Percentiles rank a stretch among this genome's conserved stretches.
Evolutionary conservation across 495 filamentous ascomycete species (phyloP).

Genomic region (Podospora australis): DNA sequence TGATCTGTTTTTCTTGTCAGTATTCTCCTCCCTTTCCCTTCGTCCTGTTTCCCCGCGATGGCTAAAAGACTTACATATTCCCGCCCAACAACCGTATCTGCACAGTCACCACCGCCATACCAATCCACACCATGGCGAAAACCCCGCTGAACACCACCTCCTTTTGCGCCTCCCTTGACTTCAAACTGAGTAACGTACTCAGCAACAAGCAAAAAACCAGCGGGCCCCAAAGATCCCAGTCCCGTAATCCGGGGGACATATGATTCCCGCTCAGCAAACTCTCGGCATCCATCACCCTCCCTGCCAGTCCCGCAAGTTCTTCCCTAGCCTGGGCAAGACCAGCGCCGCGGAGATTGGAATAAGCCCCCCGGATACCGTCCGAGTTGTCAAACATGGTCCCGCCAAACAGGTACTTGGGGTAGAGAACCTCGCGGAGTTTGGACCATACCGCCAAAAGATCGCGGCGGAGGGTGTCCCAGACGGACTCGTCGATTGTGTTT

Average conservation of each 20-base stretch:
- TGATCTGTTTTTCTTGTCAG: constrained; percentile 54
- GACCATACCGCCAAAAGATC: constrained; percentile 91
- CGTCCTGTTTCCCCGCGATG: neutral
- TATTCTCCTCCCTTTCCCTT: neutral
- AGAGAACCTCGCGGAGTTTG: constrained; percentile 97
- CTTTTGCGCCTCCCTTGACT: constrained; percentile 68
- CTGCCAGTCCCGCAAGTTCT: constrained; percentile 54
- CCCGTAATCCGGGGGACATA: constrained; percentile 80
- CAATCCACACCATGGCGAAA: constrained; percentile 94
- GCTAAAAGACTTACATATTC: constrained; percentile 70
- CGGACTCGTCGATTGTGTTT: constrained; percentile 94
- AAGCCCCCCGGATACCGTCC: constrained; percentile 45
- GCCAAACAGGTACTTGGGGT: constrained; percentile 87
- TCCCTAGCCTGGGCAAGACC: constrained; percentile 51
- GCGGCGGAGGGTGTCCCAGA: constrained; percentile 89
- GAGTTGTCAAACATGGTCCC: constrained; percentile 63
- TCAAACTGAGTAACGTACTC: constrained; percentile 75
- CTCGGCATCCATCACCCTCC: constrained; percentile 57
- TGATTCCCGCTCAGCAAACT: constrained; percentile 62
- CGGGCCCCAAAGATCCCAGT: constrained; percentile 98
- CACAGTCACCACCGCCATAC: constrained; percentile 92
- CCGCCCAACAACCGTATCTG: constrained; percentile 97
- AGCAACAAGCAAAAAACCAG: constrained; percentile 86
- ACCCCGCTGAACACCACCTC: constrained; percentile 89
- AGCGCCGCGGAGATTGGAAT: constrained; percentile 42